Percentiles rank a stretch among this genome's conserved stretches.
These are phyloP conservation scores for Acanthamoeba pearcei DNA, from an alignment of 208 protist genomes.

Conservation along the genomic window DNA sequence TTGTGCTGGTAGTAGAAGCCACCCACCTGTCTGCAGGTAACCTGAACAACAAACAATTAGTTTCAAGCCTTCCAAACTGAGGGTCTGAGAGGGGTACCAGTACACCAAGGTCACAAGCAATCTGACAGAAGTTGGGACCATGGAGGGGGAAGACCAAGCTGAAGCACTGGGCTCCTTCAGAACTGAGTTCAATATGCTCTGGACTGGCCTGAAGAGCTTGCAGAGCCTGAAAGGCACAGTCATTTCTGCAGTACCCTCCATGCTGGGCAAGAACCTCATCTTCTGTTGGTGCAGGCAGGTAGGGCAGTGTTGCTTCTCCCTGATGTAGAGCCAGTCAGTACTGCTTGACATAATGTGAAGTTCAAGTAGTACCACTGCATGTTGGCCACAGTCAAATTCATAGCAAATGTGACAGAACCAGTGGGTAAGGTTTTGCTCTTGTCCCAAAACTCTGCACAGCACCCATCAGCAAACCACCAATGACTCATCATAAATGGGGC, in stretches of 20 bases:
- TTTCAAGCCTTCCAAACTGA: no score
- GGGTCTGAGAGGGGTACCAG: no score
- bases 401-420: background rate
- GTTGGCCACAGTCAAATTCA: background rate
- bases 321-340: no score
- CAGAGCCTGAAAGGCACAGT: background rate
- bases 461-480: background rate
- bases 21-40: background rate
- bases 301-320: background rate
- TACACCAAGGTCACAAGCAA: background rate
- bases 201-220: background rate
- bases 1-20: background rate
- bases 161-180: background rate
- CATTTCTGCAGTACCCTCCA: background rate
- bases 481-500: background rate
- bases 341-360: no score
- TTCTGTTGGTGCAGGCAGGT: background rate
- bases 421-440: background rate
- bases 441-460: background rate
- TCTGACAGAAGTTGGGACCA: background rate
- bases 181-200: background rate
- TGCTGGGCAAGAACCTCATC: background rate
- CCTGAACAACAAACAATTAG: background rate
- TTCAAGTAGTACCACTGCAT: background rate
- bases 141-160: background rate